These are phyloP conservation scores for Oemleria cerasiformis DNA, from an alignment of 306 rosid genomes.

Conservation along the genomic window DNA sequence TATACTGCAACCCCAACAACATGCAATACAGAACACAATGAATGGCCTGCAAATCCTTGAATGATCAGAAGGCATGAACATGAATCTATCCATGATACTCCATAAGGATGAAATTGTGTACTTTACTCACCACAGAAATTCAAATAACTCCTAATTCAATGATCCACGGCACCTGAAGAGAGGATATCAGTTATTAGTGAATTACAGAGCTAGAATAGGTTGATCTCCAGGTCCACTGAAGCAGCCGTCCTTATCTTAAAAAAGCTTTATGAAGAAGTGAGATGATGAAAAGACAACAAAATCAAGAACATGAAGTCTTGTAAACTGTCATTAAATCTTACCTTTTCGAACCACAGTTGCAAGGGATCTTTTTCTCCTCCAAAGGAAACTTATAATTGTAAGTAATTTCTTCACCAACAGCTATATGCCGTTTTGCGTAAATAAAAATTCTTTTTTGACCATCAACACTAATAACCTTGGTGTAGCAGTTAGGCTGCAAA, in stretches of 20 bases:
- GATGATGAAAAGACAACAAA: constrained; percentile 10
- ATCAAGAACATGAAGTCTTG: constrained; percentile 2
- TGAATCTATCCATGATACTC: constrained; percentile 16
- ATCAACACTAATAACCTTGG: constrained; percentile 91
- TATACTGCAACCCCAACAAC: constrained; percentile 20
- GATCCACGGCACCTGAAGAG: constrained; percentile 90
- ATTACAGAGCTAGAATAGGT: not conserved
- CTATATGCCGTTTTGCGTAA: constrained; percentile 88
- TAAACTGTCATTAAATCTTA: constrained; percentile 30
- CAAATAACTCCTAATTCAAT: constrained; percentile 52
- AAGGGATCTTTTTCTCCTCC: constrained; percentile 98
- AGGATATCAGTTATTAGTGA: constrained; percentile 16
- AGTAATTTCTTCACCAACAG: constrained; percentile 89
- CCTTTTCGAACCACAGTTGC: constrained; percentile 94
- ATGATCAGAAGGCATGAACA: constrained; percentile 4
- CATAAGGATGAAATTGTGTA: constrained; percentile 22
- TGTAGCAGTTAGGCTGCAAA: constrained; percentile 96
- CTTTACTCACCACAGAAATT: constrained; percentile 38
- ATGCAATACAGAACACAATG: constrained; percentile 14
- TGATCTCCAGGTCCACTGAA: not conserved
- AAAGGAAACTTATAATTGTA: constrained; percentile 97
- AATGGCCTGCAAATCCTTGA: constrained; percentile 23
- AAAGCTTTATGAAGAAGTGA: not conserved
- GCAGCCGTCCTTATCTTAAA: not conserved
- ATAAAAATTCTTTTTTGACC: constrained; percentile 90